phyloP scores from a whole-genome alignment of 305 asterid species.

The Fraxinus baroniana region DNA sequence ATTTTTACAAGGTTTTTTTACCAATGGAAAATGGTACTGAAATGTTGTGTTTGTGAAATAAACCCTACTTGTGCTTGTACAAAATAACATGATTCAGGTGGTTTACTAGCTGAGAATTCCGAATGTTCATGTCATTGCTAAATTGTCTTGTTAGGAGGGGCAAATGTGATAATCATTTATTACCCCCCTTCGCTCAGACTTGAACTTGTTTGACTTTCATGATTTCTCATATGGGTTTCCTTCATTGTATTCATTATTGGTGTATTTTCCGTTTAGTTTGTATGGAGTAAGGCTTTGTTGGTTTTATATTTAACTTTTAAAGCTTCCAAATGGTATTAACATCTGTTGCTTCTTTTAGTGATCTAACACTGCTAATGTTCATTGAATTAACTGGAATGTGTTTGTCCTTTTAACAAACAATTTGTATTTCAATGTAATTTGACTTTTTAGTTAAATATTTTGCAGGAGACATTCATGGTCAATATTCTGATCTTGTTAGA shows the following conservation, averaged over 20 bases:
- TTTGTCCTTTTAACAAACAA: no score
- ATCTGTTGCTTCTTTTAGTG: not conserved
- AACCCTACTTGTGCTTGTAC: not conserved
- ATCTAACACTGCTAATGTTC: slow-evolving; percentile 48
- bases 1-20: not conserved
- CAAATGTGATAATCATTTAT: not conserved
- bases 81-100: not conserved
- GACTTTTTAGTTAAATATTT: not conserved
- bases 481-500: no score
- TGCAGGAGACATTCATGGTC: no score
- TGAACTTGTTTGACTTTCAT: not conserved
- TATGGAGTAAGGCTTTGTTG: not conserved
- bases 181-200: not conserved
- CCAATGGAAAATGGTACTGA: not conserved
- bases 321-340: not conserved
- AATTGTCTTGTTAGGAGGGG: not conserved
- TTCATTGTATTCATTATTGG: not conserved
- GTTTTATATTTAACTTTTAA: not conserved
- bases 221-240: not conserved
- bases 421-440: not conserved
- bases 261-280: not conserved
- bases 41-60: not conserved
- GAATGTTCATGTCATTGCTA: not conserved
- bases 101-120: not conserved
- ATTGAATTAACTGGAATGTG: no score